Evolutionary conservation across 2,329 filamentous ascomycete genomes (phyloP).

Genomic region (Trichoderma arundinaceum): DNA sequence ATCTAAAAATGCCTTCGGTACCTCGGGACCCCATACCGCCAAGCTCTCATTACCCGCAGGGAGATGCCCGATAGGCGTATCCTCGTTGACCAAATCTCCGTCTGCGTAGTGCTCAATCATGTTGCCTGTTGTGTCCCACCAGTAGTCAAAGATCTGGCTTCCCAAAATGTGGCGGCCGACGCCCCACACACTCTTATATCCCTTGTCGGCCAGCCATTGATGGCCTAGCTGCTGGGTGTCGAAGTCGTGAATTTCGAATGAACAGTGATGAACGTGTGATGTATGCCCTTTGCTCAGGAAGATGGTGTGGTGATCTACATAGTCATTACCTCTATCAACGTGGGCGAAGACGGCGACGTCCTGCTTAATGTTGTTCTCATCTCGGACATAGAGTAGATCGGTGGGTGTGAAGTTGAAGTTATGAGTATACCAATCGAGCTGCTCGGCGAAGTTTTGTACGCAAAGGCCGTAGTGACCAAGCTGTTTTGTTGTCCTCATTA

Average conservation of each 20-base stretch:
- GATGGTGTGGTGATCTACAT: slow-evolving; percentile 61
- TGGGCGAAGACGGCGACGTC: slow-evolving; percentile 54
- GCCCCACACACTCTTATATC: slow-evolving; percentile 63
- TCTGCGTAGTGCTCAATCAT: slow-evolving; percentile 67
- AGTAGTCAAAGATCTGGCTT: slow-evolving; percentile 68
- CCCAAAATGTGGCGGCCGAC: slow-evolving; percentile 66
- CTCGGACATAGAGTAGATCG: slow-evolving; percentile 38
- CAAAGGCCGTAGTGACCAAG: neutral
- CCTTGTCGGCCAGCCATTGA: slow-evolving; percentile 60
- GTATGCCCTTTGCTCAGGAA: slow-evolving; percentile 50
- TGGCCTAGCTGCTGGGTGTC: slow-evolving; percentile 66
- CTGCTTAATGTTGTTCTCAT: slow-evolving; percentile 16
- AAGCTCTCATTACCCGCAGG: slow-evolving; percentile 31
- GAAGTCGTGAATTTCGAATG: slow-evolving; percentile 61
- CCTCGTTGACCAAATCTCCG: slow-evolving; percentile 63
- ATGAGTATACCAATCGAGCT: slow-evolving; percentile 46
- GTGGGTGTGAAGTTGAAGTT: slow-evolving; percentile 51
- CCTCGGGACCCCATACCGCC: slow-evolving; percentile 36
- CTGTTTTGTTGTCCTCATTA: neutral
- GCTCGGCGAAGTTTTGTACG: neutral
- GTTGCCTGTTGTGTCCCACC: slow-evolving; percentile 43
- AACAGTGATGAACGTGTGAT: slow-evolving; percentile 37
- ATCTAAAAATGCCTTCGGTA: slow-evolving; percentile 29
- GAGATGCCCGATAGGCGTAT: slow-evolving; percentile 44
- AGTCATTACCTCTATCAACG: slow-evolving; percentile 56